These are phyloP conservation scores for Ascochyta rabiei DNA, from an alignment of 2,329 filamentous ascomycete species.

Conservation along the genomic window DNA sequence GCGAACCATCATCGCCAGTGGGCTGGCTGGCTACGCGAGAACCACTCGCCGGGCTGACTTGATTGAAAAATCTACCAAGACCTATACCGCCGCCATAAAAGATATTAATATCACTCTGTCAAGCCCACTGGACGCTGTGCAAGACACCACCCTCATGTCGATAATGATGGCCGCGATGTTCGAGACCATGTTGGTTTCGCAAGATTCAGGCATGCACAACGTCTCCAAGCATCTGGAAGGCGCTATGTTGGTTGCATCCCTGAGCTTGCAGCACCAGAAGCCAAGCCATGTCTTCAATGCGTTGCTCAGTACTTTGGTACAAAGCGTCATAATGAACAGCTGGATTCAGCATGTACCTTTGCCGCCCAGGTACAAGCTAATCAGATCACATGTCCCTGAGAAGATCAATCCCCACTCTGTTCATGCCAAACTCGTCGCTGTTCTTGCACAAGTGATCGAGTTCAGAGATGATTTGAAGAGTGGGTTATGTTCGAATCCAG, in stretches of 20 bases:
- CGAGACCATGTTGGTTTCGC: conserved; percentile 32
- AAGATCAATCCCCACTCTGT: conserved; percentile 13
- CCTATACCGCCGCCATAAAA: conserved; percentile 31
- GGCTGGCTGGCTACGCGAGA: conserved; percentile 33
- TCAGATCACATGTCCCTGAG: conserved; percentile 12
- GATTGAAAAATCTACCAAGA: conserved; percentile 22
- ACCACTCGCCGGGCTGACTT: conserved; percentile 21
- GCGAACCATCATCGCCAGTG: conserved; percentile 31
- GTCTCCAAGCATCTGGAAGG: conserved; percentile 36
- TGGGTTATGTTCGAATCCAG: background rate
- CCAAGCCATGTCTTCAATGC: conserved; percentile 19
- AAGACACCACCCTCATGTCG: conserved; percentile 32
- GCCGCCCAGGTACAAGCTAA: conserved; percentile 23
- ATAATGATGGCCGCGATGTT: conserved; percentile 38
- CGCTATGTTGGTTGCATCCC: conserved; percentile 31
- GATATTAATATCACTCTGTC: conserved; percentile 30
- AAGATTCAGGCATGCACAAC: conserved; percentile 25
- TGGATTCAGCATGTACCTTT: conserved; percentile 33
- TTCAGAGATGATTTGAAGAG: conserved; percentile 21
- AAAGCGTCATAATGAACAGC: conserved; percentile 33
- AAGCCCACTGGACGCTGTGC: conserved; percentile 10
- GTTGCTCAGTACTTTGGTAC: conserved; percentile 25
- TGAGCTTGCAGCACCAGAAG: conserved; percentile 24
- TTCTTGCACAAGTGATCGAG: conserved; percentile 23
- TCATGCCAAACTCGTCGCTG: conserved; percentile 25